Evolutionary conservation across 2,329 filamentous ascomycete genomes (phyloP).

Genomic region (Simplicillium sp.): DNA sequence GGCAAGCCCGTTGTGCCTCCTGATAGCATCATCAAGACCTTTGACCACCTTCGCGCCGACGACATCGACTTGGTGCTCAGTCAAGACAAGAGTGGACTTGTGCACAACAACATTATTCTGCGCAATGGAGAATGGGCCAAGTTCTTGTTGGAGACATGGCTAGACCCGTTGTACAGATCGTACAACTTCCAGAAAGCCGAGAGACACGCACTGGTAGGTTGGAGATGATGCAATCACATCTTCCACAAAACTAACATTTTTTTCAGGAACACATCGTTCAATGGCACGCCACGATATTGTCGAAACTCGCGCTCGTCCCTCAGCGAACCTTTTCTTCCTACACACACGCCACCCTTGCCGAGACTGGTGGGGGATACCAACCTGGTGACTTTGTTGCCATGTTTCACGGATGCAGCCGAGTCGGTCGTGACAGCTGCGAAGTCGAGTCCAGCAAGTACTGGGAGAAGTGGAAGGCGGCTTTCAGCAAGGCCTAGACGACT

Average conservation of each 20-base stretch:
- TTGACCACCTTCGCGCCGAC: constrained; percentile 66
- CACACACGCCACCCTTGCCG: constrained; percentile 32
- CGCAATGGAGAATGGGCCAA: constrained; percentile 82
- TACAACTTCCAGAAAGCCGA: constrained; percentile 98
- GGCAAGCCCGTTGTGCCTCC: constrained; percentile 85
- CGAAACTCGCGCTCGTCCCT: constrained; percentile 81
- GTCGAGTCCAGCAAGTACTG: constrained; percentile 53
- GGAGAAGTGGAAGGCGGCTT: constrained; percentile 30
- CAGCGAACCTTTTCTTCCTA: constrained; percentile 80
- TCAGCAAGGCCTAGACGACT: too few relatives aligned
- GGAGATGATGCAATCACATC: too few relatives aligned
- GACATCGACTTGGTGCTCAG: constrained; percentile 75
- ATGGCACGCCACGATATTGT: constrained; percentile 94
- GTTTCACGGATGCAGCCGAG: constrained; percentile 62
- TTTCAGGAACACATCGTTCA: constrained; percentile 74
- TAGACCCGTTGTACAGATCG: constrained; percentile 82
- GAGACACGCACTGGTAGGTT: constrained; percentile 72
- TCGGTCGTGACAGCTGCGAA: constrained; percentile 54
- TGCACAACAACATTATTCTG: constrained; percentile 68
- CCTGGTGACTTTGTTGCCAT: constrained; percentile 79
- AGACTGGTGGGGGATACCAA: constrained; percentile 54
- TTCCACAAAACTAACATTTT: constrained; percentile 20
- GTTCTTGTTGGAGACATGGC: constrained; percentile 93
- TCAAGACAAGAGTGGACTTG: constrained; percentile 75
- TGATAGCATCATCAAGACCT: constrained; percentile 94